Percentiles rank a stretch among this genome's conserved stretches.
Conservation (phyloP, 768 basidiomycete genomes). For the Leucogyrophana mollusca region DNA sequence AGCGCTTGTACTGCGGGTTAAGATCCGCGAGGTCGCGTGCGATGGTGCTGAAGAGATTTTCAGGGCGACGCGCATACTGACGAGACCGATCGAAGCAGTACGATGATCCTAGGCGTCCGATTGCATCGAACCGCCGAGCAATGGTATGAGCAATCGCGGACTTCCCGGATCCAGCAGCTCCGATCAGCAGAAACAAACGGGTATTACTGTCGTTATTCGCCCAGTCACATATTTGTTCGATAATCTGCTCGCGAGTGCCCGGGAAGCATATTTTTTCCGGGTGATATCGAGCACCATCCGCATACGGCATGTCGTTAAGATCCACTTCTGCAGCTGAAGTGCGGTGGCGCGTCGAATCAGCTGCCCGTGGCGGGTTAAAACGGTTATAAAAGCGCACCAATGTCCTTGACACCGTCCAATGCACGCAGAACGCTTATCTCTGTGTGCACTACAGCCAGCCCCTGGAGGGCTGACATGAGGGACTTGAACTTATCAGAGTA, state of each 20-base stretch:
- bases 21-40: constrained; percentile 31
- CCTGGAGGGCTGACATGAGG: background rate
- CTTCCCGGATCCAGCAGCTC: constrained; percentile 29
- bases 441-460: background rate
- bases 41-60: constrained; percentile 32
- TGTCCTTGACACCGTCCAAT: background rate
- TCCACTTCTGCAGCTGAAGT: constrained; percentile 6
- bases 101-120: constrained; percentile 29
- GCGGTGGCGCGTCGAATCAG: too few relatives aligned
- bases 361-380: too few relatives aligned
- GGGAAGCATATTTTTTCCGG: constrained; percentile 10
- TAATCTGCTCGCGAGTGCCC: constrained; percentile 7
- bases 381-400: background rate
- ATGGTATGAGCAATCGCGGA: constrained; percentile 30
- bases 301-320: constrained; percentile 18
- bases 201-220: constrained; percentile 9
- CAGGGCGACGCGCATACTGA: constrained; percentile 14
- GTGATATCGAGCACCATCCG: constrained; percentile 20
- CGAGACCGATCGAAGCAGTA: constrained; percentile 24
- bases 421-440: background rate
- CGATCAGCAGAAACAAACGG: constrained; percentile 26
- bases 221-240: constrained; percentile 20
- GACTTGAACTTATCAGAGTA: background rate
- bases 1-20: constrained; percentile 21
- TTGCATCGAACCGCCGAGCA: constrained; percentile 22